A percentile compares a stretch with the other conserved stretches of the same genome.
These are phyloP conservation scores for Paracoccidioides lutzii DNA, from an alignment of 2,329 filamentous ascomycete genomes.

Conservation along the genomic window DNA sequence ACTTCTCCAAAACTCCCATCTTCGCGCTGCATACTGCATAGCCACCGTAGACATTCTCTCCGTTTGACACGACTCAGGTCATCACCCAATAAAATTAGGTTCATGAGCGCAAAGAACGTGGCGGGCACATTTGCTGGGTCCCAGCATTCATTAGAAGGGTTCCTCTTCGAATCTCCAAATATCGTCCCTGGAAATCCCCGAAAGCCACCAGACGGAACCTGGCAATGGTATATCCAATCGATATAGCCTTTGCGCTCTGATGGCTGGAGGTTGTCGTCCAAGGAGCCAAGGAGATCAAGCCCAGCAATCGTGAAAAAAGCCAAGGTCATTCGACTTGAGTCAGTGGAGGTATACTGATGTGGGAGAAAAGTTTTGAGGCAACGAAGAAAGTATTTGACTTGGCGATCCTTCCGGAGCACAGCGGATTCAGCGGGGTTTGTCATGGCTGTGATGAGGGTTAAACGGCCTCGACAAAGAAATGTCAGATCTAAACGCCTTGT, in stretches of 20 bases:
- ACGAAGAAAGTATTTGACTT: slow-evolving; percentile 85
- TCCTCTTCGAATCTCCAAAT: slow-evolving; percentile 36
- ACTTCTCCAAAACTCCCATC: slow-evolving; percentile 91
- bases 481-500: background rate
- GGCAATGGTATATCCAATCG: slow-evolving; percentile 73
- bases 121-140: slow-evolving; percentile 74
- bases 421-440: slow-evolving; percentile 10
- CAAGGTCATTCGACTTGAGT: slow-evolving; percentile 80
- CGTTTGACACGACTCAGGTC: slow-evolving; percentile 55
- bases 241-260: slow-evolving; percentile 45
- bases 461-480: too few relatives aligned
- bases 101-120: slow-evolving; percentile 75
- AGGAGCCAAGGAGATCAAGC: slow-evolving; percentile 61
- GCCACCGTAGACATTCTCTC: slow-evolving; percentile 56
- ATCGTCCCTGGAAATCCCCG: slow-evolving; percentile 65
- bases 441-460: background rate
- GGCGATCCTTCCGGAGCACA: slow-evolving; percentile 41
- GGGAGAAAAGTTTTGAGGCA: slow-evolving; percentile 75
- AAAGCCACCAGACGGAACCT: slow-evolving; percentile 79
- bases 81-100: slow-evolving; percentile 54
- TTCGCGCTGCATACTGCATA: slow-evolving; percentile 59
- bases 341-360: slow-evolving; percentile 69
- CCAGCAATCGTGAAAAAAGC: slow-evolving; percentile 82
- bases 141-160: slow-evolving; percentile 44
- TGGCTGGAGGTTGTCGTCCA: slow-evolving; percentile 41